Base-by-base conservation (phyloP, 2,329 filamentous ascomycete genomes). In the Diaporthe sp. region DNA sequence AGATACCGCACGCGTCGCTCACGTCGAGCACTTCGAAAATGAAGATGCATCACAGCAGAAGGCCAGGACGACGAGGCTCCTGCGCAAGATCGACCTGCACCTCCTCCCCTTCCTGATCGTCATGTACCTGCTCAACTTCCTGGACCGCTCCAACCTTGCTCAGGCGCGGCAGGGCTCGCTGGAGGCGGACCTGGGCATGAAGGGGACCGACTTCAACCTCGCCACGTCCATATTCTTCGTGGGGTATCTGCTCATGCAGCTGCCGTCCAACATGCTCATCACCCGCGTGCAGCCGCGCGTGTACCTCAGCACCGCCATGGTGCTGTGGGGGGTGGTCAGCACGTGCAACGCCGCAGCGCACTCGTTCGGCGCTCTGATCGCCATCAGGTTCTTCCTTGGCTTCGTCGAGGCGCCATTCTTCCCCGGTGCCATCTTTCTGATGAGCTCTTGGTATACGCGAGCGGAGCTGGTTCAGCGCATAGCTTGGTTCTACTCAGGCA, bases 231-330 rank as follows among this genome's bases (percentile, higher is more conserved):
- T 90, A 78, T 83, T 90, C 42, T 91, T 91, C 76, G 89, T 91
- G 1, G 87, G 90, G 4, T 92, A 92, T 78, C 83, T 92, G 0
- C 82, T 91, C 17, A 91, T 92, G 87, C 90, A 92, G 79, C 82
- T 92, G 0, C 91, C 91, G 0, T 91, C 90, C 0, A 93, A 92
- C 76, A 84, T 92, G 74, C 71, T 79, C 0, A 82, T 92, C 3
- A 91, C 90, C 0, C 84, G 87, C 4, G 82, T 90, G 42, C 84
- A 86, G 13, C 90, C 90, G 1, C 88, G 88, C 2, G 74, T 88
- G 1, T 92, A 91, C 76, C 84, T 92, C 1, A 85, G 88, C 0
- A 80, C 82, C 0, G 86, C 86, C 0, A 88, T 89, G 80, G 83
- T 85, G 78, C 80, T 83, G 15, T 88, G 80, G 82, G 87, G 80